These are phyloP conservation scores for Neohortaea acidophila DNA, from an alignment of 495 filamentous ascomycete species.

Conservation along the genomic window DNA sequence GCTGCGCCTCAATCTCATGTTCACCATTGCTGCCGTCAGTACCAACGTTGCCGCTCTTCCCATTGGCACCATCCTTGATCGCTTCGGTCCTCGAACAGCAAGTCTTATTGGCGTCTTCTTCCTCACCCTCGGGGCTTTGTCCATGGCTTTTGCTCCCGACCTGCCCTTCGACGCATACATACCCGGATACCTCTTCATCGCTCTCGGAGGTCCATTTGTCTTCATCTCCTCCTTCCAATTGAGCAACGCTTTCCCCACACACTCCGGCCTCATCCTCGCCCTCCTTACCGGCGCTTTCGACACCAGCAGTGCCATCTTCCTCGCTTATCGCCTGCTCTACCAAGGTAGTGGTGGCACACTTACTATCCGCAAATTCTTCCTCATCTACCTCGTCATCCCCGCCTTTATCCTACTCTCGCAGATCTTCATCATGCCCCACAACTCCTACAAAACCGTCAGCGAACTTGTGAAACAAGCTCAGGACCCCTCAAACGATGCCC, in stretches of 20 bases:
- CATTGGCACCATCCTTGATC: conserved; percentile 72
- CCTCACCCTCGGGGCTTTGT: conserved; percentile 50
- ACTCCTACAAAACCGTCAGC: conserved; percentile 78
- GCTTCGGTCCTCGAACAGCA: conserved; percentile 62
- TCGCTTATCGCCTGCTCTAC: conserved; percentile 68
- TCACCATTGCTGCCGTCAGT: conserved; percentile 76
- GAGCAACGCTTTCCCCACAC: conserved; percentile 78
- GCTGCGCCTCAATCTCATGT: conserved; percentile 82
- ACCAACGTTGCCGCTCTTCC: conserved; percentile 74
- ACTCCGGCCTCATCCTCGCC: conserved; percentile 72
- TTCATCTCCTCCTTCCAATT: conserved; percentile 87
- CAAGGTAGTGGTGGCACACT: conserved; percentile 45
- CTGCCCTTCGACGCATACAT: conserved; percentile 59
- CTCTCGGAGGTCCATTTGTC: conserved; percentile 74
- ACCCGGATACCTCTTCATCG: conserved; percentile 64
- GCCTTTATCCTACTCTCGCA: conserved; percentile 52
- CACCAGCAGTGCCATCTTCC: conserved; percentile 72
- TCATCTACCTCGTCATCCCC: conserved; percentile 61
- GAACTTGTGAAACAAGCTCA: conserved; percentile 65
- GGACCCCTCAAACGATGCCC: conserved; percentile 26
- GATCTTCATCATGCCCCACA: conserved; percentile 57
- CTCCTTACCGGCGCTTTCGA: conserved; percentile 83
- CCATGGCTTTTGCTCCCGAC: conserved; percentile 54
- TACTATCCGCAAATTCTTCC: conserved; percentile 56
- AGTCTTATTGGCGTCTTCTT: conserved; percentile 57